Conservation (phyloP, 1,139 yeast species). For the Blastobotrys persicus region DNA sequence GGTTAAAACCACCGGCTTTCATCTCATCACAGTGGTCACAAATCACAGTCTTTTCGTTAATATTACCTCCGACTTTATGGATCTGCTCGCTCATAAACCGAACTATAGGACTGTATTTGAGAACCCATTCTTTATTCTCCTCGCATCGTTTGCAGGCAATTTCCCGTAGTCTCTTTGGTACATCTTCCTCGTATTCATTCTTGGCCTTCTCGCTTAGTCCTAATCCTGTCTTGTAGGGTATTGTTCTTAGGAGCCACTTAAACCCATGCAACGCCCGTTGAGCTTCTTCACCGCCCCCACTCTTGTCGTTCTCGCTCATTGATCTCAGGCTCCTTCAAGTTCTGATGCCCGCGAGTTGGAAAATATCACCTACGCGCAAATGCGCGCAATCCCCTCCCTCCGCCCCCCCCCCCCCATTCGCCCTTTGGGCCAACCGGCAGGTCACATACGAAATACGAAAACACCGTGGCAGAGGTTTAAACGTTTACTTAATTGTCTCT, state of each 20-base stretch:
- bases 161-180: conserved; percentile 38
- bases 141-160: conserved; percentile 67
- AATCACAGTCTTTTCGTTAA: conserved; percentile 50
- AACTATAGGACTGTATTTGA: conserved; percentile 74
- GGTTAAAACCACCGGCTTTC: conserved; percentile 93
- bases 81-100: conserved; percentile 86
- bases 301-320: conserved; percentile 2
- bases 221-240: conserved; percentile 70
- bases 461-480: too few relatives aligned
- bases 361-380: neutral
- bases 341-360: too few relatives aligned
- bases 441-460: too few relatives aligned
- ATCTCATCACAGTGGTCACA: conserved; percentile 86
- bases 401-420: too few relatives aligned
- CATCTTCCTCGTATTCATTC: conserved; percentile 56
- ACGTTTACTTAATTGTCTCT: too few relatives aligned
- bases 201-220: conserved; percentile 57
- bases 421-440: too few relatives aligned
- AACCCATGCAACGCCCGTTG: conserved; percentile 36
- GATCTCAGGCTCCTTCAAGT: neutral
- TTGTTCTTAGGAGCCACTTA: conserved; percentile 79
- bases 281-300: conserved; percentile 7
- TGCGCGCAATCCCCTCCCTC: too few relatives aligned
- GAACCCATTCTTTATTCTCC: conserved; percentile 74
- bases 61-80: conserved; percentile 61